These are phyloP conservation scores for Ceriops tagal DNA, from an alignment of 345 rosid species.

Conservation along the genomic window DNA sequence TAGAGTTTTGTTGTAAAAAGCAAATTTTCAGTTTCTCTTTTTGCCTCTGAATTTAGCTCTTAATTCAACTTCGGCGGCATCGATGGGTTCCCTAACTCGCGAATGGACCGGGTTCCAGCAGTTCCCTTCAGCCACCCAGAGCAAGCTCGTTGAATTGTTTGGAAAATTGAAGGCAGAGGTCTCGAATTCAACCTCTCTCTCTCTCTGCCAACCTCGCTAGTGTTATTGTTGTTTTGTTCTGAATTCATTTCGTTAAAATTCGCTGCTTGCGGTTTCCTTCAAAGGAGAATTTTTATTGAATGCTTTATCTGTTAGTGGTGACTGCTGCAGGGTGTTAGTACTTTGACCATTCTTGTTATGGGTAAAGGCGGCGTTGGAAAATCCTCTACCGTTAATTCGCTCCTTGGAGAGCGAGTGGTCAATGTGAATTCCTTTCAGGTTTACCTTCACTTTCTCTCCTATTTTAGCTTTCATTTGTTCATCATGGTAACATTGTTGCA, in stretches of 20 bases:
- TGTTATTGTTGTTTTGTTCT: background rate
- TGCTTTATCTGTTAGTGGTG: background rate
- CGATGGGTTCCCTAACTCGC: slow-evolving; percentile 36
- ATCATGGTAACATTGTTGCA: background rate
- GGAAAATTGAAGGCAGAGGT: slow-evolving; percentile 79
- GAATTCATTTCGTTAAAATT: background rate
- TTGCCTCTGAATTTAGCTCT: background rate
- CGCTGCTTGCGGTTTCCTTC: background rate
- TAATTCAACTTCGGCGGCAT: background rate
- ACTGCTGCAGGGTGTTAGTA: slow-evolving; percentile 48
- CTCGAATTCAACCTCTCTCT: too few species aligned
- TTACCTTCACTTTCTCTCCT: slow-evolving; percentile 3
- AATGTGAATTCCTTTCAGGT: slow-evolving; percentile 81
- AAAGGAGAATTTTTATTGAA: background rate
- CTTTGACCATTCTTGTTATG: slow-evolving; percentile 72
- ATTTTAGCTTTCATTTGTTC: background rate
- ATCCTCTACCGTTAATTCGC: slow-evolving; percentile 81
- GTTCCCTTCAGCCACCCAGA: slow-evolving; percentile 75
- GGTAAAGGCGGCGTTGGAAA: slow-evolving; percentile 95
- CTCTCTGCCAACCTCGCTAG: too few species aligned
- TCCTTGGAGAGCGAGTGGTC: slow-evolving; percentile 67
- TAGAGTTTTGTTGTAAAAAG: background rate
- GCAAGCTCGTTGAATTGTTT: slow-evolving; percentile 62
- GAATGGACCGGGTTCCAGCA: slow-evolving; percentile 81
- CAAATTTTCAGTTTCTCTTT: background rate